Evolutionary conservation across 805 yeast genomes (phyloP), one percentile per base, ranked within the genome.

Genomic region (Spathaspora gorwiae): DNA sequence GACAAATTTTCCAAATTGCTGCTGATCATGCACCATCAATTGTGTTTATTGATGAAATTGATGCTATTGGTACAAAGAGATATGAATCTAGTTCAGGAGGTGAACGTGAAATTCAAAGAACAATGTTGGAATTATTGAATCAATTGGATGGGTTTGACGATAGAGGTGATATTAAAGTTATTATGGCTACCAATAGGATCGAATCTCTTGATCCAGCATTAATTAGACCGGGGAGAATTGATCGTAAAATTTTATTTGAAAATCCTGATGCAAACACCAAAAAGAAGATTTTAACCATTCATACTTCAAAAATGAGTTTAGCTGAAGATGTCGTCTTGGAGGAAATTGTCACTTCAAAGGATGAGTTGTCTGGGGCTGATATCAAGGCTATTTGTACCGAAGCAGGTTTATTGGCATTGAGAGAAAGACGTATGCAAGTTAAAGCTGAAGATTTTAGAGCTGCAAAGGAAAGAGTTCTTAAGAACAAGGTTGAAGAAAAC

Each of bases 11-110:
- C 77, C 95, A 90, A 67, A 87, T 90, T 40, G 99, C 99, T 2
- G 94, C 90, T 26, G 99, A 94, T 53, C 84, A 90, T 65, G 97
- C 99, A 0, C 99, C 99, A 34, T 84, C 96, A n/a, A 94, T 94
- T 70, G 97, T 94, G 33, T 94, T 94, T 61, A 94, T 94, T 54
- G 99, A 94, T 71, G 99, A 94, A 72, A 92, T 94, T 61, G 99
- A 94, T 69, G 98, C 99, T 38, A 94, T 94, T 62, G 99, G 99
- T 68, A 87, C 96, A n/a, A 92, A 92, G 66, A 83, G 99, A 67
- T 90, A 92, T 66, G 97, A 92, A 48, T 89, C 97, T 15, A 95
- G 92, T 55, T 84, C 95, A 15, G 97, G 98, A 37, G 98, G 98
- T 62, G 98, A 92, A 70, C 80, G 96, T 56, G 98, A 92, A 70